Evolutionary conservation across 192 early-diverging fungal species (phyloP).

Genomic region (Jimgerdemannia lactiflua): DNA sequence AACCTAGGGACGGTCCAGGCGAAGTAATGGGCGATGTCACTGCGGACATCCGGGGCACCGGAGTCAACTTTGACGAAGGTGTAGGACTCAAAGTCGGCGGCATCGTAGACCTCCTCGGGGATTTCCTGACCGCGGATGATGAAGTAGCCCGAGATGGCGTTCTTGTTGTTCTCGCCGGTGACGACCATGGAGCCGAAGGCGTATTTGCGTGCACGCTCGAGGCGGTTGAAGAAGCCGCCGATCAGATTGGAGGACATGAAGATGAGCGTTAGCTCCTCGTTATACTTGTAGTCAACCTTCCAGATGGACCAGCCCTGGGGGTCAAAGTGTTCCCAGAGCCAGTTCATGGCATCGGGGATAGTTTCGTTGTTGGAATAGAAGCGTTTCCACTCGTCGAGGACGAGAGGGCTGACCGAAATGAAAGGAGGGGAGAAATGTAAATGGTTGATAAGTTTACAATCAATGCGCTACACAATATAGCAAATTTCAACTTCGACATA

Average conservation of each 20-base stretch:
- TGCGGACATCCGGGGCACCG: conserved; percentile 52
- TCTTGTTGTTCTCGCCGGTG: conserved; percentile 80
- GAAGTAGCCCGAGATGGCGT: conserved; percentile 93
- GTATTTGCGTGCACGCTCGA: conserved; percentile 92
- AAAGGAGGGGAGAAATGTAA: neutral
- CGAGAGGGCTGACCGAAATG: conserved; percentile 43
- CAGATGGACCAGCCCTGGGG: conserved; percentile 88
- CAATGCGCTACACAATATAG: neutral
- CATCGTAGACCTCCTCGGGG: conserved; percentile 71
- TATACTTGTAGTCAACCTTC: conserved; percentile 96
- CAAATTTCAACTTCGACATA: neutral
- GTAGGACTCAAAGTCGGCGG: conserved; percentile 89
- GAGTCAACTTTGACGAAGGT: conserved; percentile 71
- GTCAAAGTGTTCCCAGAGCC: conserved; percentile 94
- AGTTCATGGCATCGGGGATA: conserved; percentile 75
- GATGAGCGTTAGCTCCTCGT: conserved; percentile 80
- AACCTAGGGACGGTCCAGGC: conserved; percentile 81
- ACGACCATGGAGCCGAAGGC: conserved; percentile 87
- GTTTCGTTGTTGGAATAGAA: conserved; percentile 98
- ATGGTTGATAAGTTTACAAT: neutral
- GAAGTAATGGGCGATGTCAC: conserved; percentile 56
- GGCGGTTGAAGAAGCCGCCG: conserved; percentile 90
- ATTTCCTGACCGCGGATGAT: conserved; percentile 86
- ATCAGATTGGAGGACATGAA: conserved; percentile 96
- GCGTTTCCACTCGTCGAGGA: conserved; percentile 94